Base-by-base conservation (phyloP, 2,329 filamentous ascomycete species). In the Calonectria ilicicola region DNA sequence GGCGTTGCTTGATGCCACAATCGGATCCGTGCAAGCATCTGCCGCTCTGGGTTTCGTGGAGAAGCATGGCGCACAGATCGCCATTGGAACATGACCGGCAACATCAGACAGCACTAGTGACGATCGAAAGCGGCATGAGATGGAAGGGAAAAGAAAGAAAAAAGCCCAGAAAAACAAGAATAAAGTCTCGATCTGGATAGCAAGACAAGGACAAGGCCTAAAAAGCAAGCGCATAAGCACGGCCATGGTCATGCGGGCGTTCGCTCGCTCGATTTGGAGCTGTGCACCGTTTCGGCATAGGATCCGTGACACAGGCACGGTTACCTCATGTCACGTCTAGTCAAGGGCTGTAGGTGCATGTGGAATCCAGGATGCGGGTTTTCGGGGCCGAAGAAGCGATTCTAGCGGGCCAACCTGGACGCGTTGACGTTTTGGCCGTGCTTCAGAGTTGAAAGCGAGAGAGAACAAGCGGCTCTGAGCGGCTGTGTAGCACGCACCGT, bases 1-100 rank as follows among this genome's bases (percentile, higher is more conserved):
- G 42, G 67, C 60, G 53, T 23, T 56, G 51, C 40, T 70, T 46
- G 53, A 74, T 67, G 60, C 70, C 67, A 56, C 67, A 67, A 53
- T 62, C 69, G 63, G 72, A 76, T 75, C 69, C 69, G 67, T 70
- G 69, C 69, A 72, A 66, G 67, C 49, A 62, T 69, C 65, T 67
- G 70, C 75, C 70, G 53, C 47, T 58, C 51, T 64, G 69, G 49
- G 72, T 65, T 68, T 38, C 51, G 73, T 65, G 47, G 32, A 62
- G 66, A 40, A 49, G 47, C 19, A 51, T 7, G 49, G 71, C 63
- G 73, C 74, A 76, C 70, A 74, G 68, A 71, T 75, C 69, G 51
- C 71, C 19, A 46, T 60, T 53, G 46, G 62, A 23, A 67, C 72
- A 71, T 44, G 69, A 35, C 66, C 56, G 42, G 47, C 62, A 49